Percentiles rank a stretch among this genome's conserved stretches.
Evolutionary conservation across 2,329 filamentous ascomycete species (phyloP).

Genomic region (Arthrobotrys pseudoclavata): DNA sequence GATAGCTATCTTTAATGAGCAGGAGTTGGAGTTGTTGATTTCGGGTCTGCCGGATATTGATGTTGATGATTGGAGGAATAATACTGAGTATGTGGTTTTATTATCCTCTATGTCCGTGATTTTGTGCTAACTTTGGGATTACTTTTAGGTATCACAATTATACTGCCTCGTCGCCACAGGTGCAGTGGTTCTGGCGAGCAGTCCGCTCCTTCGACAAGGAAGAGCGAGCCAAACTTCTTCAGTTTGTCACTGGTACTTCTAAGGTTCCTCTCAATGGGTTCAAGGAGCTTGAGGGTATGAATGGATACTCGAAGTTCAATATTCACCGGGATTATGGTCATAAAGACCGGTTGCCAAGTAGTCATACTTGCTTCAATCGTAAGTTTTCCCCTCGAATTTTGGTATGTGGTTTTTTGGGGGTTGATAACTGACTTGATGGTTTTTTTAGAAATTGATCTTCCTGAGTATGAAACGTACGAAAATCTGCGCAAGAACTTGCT

Average conservation of each 20-base stretch:
- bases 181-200: constrained; percentile 99
- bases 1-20: constrained; percentile 97
- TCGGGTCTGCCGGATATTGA: constrained; percentile 98
- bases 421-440: constrained; percentile 65
- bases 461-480: constrained; percentile 98
- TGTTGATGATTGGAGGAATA: constrained; percentile 98
- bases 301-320: constrained; percentile 97
- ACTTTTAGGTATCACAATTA: constrained; percentile 84
- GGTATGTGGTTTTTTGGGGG: constrained; percentile 61
- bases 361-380: constrained; percentile 99
- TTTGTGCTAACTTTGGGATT: constrained; percentile 5
- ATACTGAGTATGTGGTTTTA: constrained; percentile 75
- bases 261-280: constrained; percentile 99
- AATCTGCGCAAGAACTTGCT: constrained; percentile 86
- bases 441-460: constrained; percentile 83
- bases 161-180: constrained; percentile 90
- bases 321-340: constrained; percentile 98
- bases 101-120: no score
- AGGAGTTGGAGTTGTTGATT: constrained; percentile 95
- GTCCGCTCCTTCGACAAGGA: constrained; percentile 98
- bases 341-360: constrained; percentile 94
- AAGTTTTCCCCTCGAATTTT: constrained; percentile 68
- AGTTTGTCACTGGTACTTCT: constrained; percentile 97
- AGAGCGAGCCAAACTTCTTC: constrained; percentile 94
- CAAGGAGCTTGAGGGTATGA: constrained; percentile 99